phyloP scores from a whole-genome alignment of 2,329 filamentous ascomycete genomes.

The Neophaeococcomyces aloes region DNA sequence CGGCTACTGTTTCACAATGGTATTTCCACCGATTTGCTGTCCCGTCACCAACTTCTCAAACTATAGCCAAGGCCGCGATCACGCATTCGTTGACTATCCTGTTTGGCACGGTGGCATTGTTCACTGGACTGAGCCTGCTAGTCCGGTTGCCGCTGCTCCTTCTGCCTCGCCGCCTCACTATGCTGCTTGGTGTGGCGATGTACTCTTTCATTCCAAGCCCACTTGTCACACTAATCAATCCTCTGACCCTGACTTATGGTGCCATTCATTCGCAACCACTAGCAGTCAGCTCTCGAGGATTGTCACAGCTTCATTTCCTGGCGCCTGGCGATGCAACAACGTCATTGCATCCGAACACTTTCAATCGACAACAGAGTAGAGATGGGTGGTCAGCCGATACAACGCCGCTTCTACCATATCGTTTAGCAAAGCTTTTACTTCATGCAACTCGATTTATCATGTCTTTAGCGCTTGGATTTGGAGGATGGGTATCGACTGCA shows the following conservation, averaged over 20 bases:
- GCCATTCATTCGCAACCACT: conserved; percentile 87
- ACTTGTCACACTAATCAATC: conserved; percentile 77
- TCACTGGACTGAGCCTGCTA: conserved; percentile 67
- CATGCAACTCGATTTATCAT: conserved; percentile 87
- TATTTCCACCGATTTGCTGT: conserved; percentile 89
- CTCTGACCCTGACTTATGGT: conserved; percentile 81
- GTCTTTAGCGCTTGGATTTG: conserved; percentile 79
- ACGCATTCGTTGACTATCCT: conserved; percentile 73
- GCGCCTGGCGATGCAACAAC: conserved; percentile 63
- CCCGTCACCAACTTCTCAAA: conserved; percentile 64
- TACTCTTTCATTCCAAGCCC: conserved; percentile 77
- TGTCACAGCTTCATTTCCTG: conserved; percentile 75
- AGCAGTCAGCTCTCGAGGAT: conserved; percentile 61
- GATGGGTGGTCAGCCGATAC: conserved; percentile 27
- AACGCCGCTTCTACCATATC: conserved; percentile 66
- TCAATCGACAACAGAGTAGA: conserved; percentile 24
- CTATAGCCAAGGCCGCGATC: conserved; percentile 74
- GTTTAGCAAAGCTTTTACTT: conserved; percentile 80
- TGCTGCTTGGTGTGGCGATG: conserved; percentile 57
- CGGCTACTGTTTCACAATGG: conserved; percentile 95
- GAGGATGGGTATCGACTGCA: conserved; percentile 91
- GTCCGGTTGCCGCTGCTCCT: conserved; percentile 77
- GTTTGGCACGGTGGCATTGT: conserved; percentile 85
- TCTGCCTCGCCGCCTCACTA: conserved; percentile 64
- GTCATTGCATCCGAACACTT: conserved; percentile 40